Conservation (phyloP, 1,139 yeast genomes). For the Hansenula sp. region DNA sequence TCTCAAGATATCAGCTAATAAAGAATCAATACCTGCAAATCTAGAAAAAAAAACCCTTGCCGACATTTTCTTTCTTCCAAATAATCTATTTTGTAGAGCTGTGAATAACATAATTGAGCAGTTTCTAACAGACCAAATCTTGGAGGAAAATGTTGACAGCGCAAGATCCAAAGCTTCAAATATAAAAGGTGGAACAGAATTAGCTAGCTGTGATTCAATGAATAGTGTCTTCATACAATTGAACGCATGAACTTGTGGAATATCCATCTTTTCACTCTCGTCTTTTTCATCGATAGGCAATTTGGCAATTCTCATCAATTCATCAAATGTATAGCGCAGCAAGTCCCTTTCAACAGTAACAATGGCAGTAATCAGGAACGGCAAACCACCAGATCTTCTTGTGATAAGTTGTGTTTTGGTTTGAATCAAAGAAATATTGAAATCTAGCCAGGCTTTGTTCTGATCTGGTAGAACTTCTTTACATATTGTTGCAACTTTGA, state of each 20-base stretch:
- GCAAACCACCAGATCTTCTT: slow-evolving; percentile 90
- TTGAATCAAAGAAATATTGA: slow-evolving; percentile 49
- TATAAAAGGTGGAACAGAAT: slow-evolving; percentile 46
- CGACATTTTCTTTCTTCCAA: slow-evolving; percentile 59
- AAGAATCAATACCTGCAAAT: slow-evolving; percentile 47
- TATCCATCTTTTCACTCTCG: slow-evolving; percentile 56
- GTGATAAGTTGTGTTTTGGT: slow-evolving; percentile 67
- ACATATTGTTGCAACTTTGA: slow-evolving; percentile 56
- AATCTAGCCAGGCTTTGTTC: slow-evolving; percentile 53
- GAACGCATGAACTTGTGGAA: slow-evolving; percentile 92
- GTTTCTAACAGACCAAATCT: slow-evolving; percentile 82
- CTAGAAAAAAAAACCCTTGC: slow-evolving; percentile 68
- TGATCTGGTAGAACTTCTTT: slow-evolving; percentile 29
- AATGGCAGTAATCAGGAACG: slow-evolving; percentile 71
- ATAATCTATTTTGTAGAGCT: slow-evolving; percentile 72
- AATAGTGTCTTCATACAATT: slow-evolving; percentile 78
- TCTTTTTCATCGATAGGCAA: slow-evolving; percentile 42
- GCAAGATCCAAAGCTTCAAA: slow-evolving; percentile 59
- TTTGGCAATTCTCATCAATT: slow-evolving; percentile 49
- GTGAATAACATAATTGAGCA: slow-evolving; percentile 93
- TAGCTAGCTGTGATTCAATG: slow-evolving; percentile 62
- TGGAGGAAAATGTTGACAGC: slow-evolving; percentile 56
- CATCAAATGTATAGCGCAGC: slow-evolving; percentile 45
- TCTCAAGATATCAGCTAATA: slow-evolving; percentile 43
- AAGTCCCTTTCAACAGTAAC: slow-evolving; percentile 51